Evolutionary conservation across 176 grass and related monocot genomes (phyloP).

Genomic region (Bromus sterilis): DNA sequence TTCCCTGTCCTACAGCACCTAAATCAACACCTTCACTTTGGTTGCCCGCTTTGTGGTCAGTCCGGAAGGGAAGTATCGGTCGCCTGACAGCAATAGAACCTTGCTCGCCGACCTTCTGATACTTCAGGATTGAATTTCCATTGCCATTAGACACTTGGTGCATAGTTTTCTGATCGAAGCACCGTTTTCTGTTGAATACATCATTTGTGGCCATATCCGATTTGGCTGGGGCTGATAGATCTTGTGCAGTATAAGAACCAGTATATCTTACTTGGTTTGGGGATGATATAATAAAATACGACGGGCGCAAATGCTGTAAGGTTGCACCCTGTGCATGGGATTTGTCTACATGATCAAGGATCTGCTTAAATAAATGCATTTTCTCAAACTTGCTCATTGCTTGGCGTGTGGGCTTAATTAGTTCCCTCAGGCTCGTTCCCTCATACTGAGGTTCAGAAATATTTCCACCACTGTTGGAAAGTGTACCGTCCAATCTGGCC

Average conservation of each 20-base stretch:
- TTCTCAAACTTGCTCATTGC: slow-evolving; percentile 58
- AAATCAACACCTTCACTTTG: slow-evolving; percentile 29
- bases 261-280: slow-evolving; percentile 61
- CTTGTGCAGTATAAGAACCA: slow-evolving; percentile 57
- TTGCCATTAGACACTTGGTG: slow-evolving; percentile 20
- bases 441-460: slow-evolving; percentile 15
- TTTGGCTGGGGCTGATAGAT: slow-evolving; percentile 28
- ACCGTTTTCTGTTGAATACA: slow-evolving; percentile 53
- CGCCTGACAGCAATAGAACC: slow-evolving; percentile 19
- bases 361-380: slow-evolving; percentile 88
- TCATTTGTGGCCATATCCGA: slow-evolving; percentile 19
- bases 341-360: slow-evolving; percentile 59
- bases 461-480: slow-evolving; percentile 28
- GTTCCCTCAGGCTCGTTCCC: slow-evolving; percentile 64
- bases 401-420: slow-evolving; percentile 49
- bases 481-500: slow-evolving; percentile 25
- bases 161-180: slow-evolving; percentile 32
- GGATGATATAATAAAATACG: slow-evolving; percentile 60
- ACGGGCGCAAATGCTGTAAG: slow-evolving; percentile 70
- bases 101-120: slow-evolving; percentile 53
- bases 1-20: slow-evolving; percentile 21
- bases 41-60: slow-evolving; percentile 29
- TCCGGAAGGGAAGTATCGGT: slow-evolving; percentile 7
- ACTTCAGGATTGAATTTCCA: slow-evolving; percentile 45
- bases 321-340: slow-evolving; percentile 55